Base-by-base conservation (phyloP, 1,284 basidiomycete genomes). In the Inonotus obliquus region DNA sequence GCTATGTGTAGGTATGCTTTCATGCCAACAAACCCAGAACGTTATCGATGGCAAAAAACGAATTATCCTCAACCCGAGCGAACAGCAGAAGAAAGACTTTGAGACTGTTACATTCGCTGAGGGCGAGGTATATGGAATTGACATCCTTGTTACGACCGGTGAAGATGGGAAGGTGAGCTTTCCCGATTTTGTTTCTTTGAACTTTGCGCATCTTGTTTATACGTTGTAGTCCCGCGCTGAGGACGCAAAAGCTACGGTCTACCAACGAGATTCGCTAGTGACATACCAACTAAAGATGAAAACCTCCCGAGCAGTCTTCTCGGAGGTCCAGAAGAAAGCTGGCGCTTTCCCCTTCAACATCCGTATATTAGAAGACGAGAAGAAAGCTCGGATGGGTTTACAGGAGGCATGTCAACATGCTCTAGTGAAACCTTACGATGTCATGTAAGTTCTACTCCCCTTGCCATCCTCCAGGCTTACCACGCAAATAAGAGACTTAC, bases 211-310 rank as follows among this genome's bases (percentile, higher is more conserved):
- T 29, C 19, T 44, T 44, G 54, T 7, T 52, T 11, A 69, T 92
- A 25, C 52, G 14, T 25, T 10, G 27, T 59, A 63, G 91, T 91
- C 94, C 62, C 91, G 93, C 62, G 69, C 88, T 47, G 93, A 96
- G 74, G 91, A 94, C 69, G 86, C 92, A 44, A 86, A 92, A 72
- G 97, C 95, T 56, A 93, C 92, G 44, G 89, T 99, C 72, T 98
- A 92, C 82, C 94, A 97, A 76, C 87, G 93, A 67, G 92, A 93
- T 72, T 86, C 86, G 59, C 79, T 84, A 47, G 83, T 96, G 65
- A 96, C 92, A 57, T 99, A 98, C 79, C 92, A 96, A 74, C 84
- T 98, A 71, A 99, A 98, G 82, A 91, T 97, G 87, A 97, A 96
- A 80, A 96, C 92, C 60, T 96, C 95, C 57, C 89, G 96, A 68